Base-by-base conservation (phyloP, 106 monocot genomes). In the Apostasia ramifera region DNA sequence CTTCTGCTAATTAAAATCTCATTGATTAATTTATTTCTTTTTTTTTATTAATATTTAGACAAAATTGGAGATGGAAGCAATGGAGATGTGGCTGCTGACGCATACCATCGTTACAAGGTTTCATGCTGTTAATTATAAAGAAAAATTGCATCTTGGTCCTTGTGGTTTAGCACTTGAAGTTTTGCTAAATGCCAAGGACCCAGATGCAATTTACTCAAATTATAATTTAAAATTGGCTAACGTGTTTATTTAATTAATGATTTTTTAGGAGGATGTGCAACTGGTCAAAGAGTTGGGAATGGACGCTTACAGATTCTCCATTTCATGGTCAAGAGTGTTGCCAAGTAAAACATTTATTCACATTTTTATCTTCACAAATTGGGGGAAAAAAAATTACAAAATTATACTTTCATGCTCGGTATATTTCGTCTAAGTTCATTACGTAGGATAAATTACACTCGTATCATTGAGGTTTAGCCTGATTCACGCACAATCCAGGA, bases 301-400 rank as follows among this genome's bases (percentile, higher is more conserved):
- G 55, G 77, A 78, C 77, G 80, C 84, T 4, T 78, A 81, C 47
- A 67, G 85, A 57, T 85, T 85, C 56, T 85, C 85, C n/a, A 78
- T 85, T 47, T 85, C 85, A n/a, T 85, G 85, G 85, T 14, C 85
- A 5, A 77, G 85, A 43, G 78, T 85, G 9, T 13, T 85, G 52
- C 85, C 85, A 38, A 77, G 85, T 85, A 75, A 71, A 63, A 12
- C 12, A 5, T 50, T 50, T 50, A 8, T 5, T 50, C 50, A 50
- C 50, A n/a, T 7, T n/a, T 63, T 44, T 46, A 26, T 26, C 26
- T 26, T 26, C 26, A 26, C 26, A 26, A 26, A 26, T 26, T 26
- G 26, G 26, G 26, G 26, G 26, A 26, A 26, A 26, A 26, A 26
- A 26, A 26, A 26, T 26, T 26, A 26, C 26, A 26, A 26, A 26